These are phyloP conservation scores for Colletotrichum filicis DNA, from an alignment of 2,329 filamentous ascomycete genomes.

Conservation along the genomic window DNA sequence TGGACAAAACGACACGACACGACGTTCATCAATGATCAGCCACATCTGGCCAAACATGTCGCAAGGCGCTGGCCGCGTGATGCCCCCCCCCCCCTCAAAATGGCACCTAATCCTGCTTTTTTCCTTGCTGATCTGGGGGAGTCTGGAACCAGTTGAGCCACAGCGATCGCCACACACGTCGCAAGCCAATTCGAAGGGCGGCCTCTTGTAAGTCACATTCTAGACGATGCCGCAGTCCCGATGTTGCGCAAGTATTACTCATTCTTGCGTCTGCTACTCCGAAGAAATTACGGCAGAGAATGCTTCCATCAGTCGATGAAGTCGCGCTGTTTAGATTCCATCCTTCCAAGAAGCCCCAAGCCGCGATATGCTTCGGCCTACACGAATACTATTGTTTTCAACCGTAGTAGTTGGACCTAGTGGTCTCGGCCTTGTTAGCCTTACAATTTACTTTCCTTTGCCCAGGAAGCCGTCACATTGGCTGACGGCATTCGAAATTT, in stretches of 20 bases:
- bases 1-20: slow-evolving; percentile 8
- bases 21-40: slow-evolving; percentile 13
- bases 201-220: neutral
- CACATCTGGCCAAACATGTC: slow-evolving; percentile 14
- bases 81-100: slow-evolving; percentile 1
- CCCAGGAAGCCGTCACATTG: slow-evolving; percentile 15
- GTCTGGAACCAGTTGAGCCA: slow-evolving; percentile 23
- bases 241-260: slow-evolving; percentile 12
- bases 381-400: too few relatives aligned
- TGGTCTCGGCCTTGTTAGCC: slow-evolving; percentile 3
- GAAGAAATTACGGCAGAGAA: neutral
- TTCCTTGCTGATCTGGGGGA: slow-evolving; percentile 10
- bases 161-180: slow-evolving; percentile 30
- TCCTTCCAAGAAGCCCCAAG: neutral
- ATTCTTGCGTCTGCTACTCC: neutral
- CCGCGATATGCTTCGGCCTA: neutral
- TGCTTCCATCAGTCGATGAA: neutral
- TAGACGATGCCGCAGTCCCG: slow-evolving; percentile 7
- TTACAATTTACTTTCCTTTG: neutral
- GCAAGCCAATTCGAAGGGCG: neutral
- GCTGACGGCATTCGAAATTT: slow-evolving; percentile 16
- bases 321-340: neutral
- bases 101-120: neutral
- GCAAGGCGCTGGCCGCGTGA: slow-evolving; percentile 26
- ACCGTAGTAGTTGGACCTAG: neutral